Evolutionary conservation across 1,284 basidiomycete species (phyloP), one percentile per base, ranked within the genome.

Genomic region (Dichomitus squalens): DNA sequence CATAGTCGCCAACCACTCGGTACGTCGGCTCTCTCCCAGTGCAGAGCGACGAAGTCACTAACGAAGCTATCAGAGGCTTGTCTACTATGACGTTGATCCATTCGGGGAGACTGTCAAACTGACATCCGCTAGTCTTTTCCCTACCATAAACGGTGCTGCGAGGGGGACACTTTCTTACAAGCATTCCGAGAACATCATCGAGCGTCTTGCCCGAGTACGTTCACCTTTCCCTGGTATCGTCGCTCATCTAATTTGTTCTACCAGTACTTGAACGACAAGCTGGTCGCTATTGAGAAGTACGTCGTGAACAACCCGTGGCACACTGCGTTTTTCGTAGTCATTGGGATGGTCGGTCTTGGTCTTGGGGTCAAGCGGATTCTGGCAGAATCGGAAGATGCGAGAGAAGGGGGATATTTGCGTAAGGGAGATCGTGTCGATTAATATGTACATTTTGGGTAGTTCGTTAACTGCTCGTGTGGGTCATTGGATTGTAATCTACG

Each of bases 1-100:
- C 11, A 80, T 96, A 16, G 81, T 97, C 51, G 81, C 90, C 1
- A 90, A 96, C 73, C 92, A 96, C 58, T 75, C 82, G 64, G 93
- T 93, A 64, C 59, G 87, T 77, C 21, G 18, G 11, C 18, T 52
- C 21, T 11, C 31, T 43, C 48, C 36, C 6, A 29, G 21, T 8
- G 5, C 18, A 18, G 39, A 3, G 20, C 16, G 7, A 14, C 1
- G 18, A 16, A 1, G 20, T 31, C 18, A 9, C 38, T 53, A 35
- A 52, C 33, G 3, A 29, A 69, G 53, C 69, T 68, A 57, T 63
- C 65, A 92, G 89, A 73, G 82, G 63, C 66, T 93, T 66, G 60
- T 91, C 60, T 91, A 93, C 72, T 88, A 84, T 66, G 79, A 90
- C 68, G 67, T 69, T 9, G 86, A 90, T 57, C 70, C 76, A 2